These are phyloP conservation scores for Cytospora chrysosperma DNA, from an alignment of 2,329 filamentous ascomycete species.

Conservation along the genomic window DNA sequence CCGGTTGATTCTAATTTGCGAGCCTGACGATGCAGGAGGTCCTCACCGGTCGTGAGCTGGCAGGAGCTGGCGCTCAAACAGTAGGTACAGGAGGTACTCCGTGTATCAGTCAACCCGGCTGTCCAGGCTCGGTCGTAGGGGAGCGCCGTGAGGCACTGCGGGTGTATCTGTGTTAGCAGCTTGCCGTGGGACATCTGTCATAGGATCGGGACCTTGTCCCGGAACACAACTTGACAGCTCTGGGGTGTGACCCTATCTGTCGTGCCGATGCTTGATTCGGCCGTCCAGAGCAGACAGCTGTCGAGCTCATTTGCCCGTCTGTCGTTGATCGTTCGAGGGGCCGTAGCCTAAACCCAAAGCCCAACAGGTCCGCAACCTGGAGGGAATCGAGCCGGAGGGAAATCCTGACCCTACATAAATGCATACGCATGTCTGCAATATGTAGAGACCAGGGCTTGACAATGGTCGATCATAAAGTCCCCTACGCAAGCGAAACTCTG, in stretches of 20 bases:
- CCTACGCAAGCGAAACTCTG: neutral
- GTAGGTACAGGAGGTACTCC: neutral
- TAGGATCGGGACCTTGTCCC: neutral
- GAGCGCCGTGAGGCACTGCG: neutral
- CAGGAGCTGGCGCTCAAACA: neutral
- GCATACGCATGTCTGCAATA: neutral
- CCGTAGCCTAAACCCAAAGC: neutral
- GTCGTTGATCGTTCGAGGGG: neutral
- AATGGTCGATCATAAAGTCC: neutral
- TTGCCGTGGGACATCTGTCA: neutral
- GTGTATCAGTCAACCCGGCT: neutral
- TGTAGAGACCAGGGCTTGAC: neutral
- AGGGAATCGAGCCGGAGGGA: neutral
- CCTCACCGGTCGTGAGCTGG: neutral
- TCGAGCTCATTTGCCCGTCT: neutral
- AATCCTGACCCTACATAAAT: neutral
- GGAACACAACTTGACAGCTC: constrained; percentile 6
- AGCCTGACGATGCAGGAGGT: neutral
- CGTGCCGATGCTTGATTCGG: neutral
- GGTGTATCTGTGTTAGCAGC: neutral
- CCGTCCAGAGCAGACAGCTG: neutral
- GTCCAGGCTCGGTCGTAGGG: neutral
- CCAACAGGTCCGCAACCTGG: neutral
- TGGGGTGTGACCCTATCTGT: constrained; percentile 1
- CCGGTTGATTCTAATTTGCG: neutral